These are phyloP conservation scores for Chenopodium formosanum DNA, from an alignment of 148 eudicot species.

Conservation along the genomic window DNA sequence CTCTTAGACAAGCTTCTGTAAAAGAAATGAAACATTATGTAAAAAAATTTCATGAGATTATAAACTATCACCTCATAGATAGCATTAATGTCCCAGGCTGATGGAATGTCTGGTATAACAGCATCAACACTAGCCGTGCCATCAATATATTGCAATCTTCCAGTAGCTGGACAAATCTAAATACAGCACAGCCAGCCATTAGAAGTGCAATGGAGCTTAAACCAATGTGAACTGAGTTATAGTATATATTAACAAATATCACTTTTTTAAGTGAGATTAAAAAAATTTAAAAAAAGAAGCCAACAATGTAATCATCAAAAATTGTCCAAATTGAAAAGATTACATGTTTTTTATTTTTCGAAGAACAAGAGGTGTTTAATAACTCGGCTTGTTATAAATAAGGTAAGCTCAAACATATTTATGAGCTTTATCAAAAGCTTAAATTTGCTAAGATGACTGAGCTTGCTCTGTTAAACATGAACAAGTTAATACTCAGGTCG, in stretches of 20 bases:
- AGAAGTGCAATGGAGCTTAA: slow-evolving; percentile 2
- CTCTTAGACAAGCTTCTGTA: neutral
- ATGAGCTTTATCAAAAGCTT: too few relatives aligned
- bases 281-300: neutral
- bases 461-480: too few relatives aligned
- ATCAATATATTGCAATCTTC: slow-evolving; percentile 76
- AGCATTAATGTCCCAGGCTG: slow-evolving; percentile 47
- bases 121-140: slow-evolving; percentile 73
- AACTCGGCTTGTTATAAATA: too few relatives aligned
- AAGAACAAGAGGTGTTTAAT: too few relatives aligned
- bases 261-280: too few relatives aligned
- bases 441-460: too few relatives aligned
- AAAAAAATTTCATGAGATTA: neutral
- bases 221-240: neutral
- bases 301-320: neutral
- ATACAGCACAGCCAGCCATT: slow-evolving; percentile 18
- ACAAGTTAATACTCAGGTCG: too few relatives aligned
- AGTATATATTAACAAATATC: neutral
- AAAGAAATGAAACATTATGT: neutral
- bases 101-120: slow-evolving; percentile 61
- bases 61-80: slow-evolving; percentile 58
- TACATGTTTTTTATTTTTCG: too few relatives aligned
- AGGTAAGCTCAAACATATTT: too few relatives aligned
- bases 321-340: neutral
- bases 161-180: slow-evolving; percentile 65